Base-by-base conservation (phyloP, 306 rosid species). In the Mimosa bimucronata region DNA sequence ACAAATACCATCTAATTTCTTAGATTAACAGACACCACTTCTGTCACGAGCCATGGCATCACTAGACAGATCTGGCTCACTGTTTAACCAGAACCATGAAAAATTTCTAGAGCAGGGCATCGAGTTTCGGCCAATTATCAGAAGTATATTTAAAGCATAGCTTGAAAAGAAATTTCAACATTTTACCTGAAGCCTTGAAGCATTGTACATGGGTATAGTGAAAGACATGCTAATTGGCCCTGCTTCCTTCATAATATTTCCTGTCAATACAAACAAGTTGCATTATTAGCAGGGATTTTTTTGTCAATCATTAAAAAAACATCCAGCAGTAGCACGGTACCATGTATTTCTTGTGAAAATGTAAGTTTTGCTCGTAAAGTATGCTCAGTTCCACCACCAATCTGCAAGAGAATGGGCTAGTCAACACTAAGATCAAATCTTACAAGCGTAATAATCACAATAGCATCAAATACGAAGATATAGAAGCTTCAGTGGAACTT, bases 171-270 rank as follows among this genome's bases (percentile, higher is more conserved):
- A 52, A 30, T 41, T 31, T 31, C 46, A 3, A 34, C 13, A 73
- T 34, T 73, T 52, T 73, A 74, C 77, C 65, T 73, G 30, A 73
- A 75, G 60, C 65, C 9, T 90, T 57, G 98, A 96, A 88, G 89
- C 85, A 78, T 87, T 96, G 83, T 88, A 86, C 97, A 96, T 93
- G n/a, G 98, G 98, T 74, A 96, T 89, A 37, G 92, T 86, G 86
- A 93, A 96, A 73, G 92, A 91, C 99, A 96, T 93, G 90, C 98
- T 96, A 77, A 91, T 84, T 77, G 98, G 98, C 76, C 98, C 99
- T 37, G 96, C 95, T 85, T 95, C 99, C 89, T 93, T 95, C 85
- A 88, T 81, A 74, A 95, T 87, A 81, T 91, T 95, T 86, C 97
- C 99, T 93, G 86, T 71, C 75, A 28, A 45, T 73, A 75, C 65